Evolutionary conservation across 1,139 yeast species (phyloP).

Genomic region (Lodderomyces orthopsilosis): DNA sequence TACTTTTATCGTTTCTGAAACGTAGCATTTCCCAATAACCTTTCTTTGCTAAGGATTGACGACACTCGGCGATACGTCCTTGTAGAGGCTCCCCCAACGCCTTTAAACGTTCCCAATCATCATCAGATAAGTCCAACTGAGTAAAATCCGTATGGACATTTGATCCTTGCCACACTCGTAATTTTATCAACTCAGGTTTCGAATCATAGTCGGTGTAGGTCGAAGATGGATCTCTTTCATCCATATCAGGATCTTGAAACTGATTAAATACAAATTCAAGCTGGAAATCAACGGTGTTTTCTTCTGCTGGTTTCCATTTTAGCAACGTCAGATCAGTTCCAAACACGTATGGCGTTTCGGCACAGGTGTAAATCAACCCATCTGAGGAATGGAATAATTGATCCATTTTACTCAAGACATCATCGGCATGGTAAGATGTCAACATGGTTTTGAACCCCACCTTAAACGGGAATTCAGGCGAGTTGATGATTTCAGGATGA

Average conservation of each 20-base stretch:
- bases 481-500: slow-evolving; percentile 68
- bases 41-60: slow-evolving; percentile 47
- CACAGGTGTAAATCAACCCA: slow-evolving; percentile 91
- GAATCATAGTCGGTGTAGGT: slow-evolving; percentile 79
- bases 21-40: slow-evolving; percentile 82
- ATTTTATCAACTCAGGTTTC: slow-evolving; percentile 59
- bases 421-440: slow-evolving; percentile 71
- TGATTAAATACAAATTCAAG: slow-evolving; percentile 64
- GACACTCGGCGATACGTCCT: slow-evolving; percentile 87
- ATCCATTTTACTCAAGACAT: slow-evolving; percentile 72
- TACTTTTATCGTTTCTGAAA: slow-evolving; percentile 87
- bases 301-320: slow-evolving; percentile 98
- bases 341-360: slow-evolving; percentile 78
- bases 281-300: slow-evolving; percentile 88
- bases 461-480: slow-evolving; percentile 76
- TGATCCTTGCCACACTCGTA: slow-evolving; percentile 82
- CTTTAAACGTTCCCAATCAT: slow-evolving; percentile 82
- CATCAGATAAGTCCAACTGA: slow-evolving; percentile 57
- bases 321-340: slow-evolving; percentile 83
- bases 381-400: slow-evolving; percentile 85
- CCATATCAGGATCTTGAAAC: slow-evolving; percentile 66
- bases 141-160: slow-evolving; percentile 65
- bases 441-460: slow-evolving; percentile 87
- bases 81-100: slow-evolving; percentile 74
- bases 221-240: slow-evolving; percentile 68